These are phyloP conservation scores for Clavispora asparagi DNA, from an alignment of 805 yeast genomes.

Conservation along the genomic window DNA sequence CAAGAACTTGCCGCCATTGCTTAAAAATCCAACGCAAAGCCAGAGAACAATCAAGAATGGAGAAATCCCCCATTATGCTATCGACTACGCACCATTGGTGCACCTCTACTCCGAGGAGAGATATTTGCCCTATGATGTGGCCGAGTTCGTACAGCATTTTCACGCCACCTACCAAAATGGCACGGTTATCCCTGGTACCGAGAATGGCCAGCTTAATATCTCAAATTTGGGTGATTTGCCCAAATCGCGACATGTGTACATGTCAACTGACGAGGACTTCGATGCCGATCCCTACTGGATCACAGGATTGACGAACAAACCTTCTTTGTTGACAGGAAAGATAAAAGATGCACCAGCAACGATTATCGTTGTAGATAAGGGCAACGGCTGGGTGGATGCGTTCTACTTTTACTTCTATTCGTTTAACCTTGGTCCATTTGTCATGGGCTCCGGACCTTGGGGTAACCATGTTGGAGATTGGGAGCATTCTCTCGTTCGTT, in stretches of 20 bases:
- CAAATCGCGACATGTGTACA: slow-evolving; percentile 38
- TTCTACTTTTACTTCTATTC: slow-evolving; percentile 96
- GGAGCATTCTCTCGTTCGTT: slow-evolving; percentile 91
- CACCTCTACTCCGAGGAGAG: slow-evolving; percentile 85
- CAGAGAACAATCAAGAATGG: slow-evolving; percentile 44
- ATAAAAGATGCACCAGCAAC: slow-evolving; percentile 76
- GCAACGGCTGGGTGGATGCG: slow-evolving; percentile 92
- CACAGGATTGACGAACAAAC: slow-evolving; percentile 64
- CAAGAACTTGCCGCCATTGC: slow-evolving; percentile 31
- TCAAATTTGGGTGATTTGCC: slow-evolving; percentile 28
- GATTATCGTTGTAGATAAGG: slow-evolving; percentile 82
- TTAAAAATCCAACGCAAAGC: slow-evolving; percentile 23
- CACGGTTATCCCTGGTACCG: slow-evolving; percentile 30
- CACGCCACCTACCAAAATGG: slow-evolving; percentile 51
- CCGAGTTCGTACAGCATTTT: slow-evolving; percentile 63
- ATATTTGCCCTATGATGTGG: slow-evolving; percentile 79
- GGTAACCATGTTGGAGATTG: slow-evolving; percentile 98
- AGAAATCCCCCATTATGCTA: slow-evolving; percentile 58
- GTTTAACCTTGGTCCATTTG: slow-evolving; percentile 92
- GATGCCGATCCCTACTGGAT: slow-evolving; percentile 74
- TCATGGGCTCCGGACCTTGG: slow-evolving; percentile 96
- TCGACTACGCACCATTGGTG: slow-evolving; percentile 70
- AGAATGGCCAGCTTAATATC: slow-evolving; percentile 23
- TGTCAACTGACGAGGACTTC: slow-evolving; percentile 71
- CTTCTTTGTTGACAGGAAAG: slow-evolving; percentile 66